Base-by-base conservation (phyloP, 2,329 filamentous ascomycete species). In the Microcyclospora pomicola region DNA sequence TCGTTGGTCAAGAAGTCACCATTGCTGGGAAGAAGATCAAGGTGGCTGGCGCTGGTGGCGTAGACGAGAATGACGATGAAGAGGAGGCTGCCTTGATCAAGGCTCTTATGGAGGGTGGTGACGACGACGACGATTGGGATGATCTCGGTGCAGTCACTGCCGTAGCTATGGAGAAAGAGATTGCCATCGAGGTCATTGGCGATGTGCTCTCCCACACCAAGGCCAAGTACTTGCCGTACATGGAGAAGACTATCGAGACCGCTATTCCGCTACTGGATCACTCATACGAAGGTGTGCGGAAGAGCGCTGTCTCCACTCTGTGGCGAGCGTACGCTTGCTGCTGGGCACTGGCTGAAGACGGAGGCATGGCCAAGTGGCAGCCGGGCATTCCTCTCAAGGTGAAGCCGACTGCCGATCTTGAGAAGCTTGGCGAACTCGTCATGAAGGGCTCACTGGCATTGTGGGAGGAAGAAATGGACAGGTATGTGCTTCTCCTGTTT, bases 101-200 rank as follows among this genome's bases (percentile, higher is more conserved):
- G 38, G 50, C 50, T 15, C 71, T 75, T 27, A 73, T 79, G 43
- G 50, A 54, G 31, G 49, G 40, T 10, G 54, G 53, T 33, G 80
- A 81, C 45, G 75, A 77, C 3, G 82, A 86, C 33, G 80, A 85
- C 29, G 82, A 88, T 32, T 86, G 83, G 73, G 81, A 86, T 51
- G 82, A 86, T 51, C 70, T 92, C 34, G 79, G 77, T 41, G 84
- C 84, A 36, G 82, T 92, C 44, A 92, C 85, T 16, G 85, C 86
- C 37, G 75, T 95, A 39, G 85, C 88, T 15, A 75, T 94, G 52
- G 91, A 96, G 71, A 95, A 96, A 65, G 91, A 98, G 64, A 92
- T 96, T 51, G 88, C 91, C 29, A 77, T 94, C 33, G 91, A 98
- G 61, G 87, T 95, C 5, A 73, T 95, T 28, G 91, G 87, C 47